These are phyloP conservation scores for Fusarium newnesense DNA, from an alignment of 2,329 filamentous ascomycete species.

Conservation along the genomic window DNA sequence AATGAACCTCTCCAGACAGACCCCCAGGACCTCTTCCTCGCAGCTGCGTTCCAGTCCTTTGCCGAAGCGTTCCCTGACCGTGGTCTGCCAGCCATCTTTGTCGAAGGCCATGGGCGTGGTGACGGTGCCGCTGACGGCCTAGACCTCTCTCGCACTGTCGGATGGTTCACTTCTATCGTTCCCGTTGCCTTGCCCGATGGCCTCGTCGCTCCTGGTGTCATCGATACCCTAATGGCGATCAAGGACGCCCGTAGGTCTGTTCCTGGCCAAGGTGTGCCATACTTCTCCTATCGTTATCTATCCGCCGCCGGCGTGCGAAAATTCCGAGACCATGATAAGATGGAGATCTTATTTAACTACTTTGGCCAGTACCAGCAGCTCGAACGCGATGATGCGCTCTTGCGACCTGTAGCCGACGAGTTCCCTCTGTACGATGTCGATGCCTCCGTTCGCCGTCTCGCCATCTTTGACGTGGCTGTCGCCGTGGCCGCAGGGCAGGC, in stretches of 20 bases:
- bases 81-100: background rate
- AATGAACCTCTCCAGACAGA: background rate
- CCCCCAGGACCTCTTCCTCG: background rate
- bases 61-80: background rate
- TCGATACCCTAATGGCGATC: background rate
- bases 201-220: background rate
- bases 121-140: background rate
- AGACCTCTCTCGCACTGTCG: background rate
- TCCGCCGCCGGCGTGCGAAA: background rate
- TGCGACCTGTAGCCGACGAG: background rate
- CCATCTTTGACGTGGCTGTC: background rate
- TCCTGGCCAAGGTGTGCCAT: background rate
- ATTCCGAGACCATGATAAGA: background rate
- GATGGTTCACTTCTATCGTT: slow-evolving; percentile 4
- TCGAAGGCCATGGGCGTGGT: background rate
- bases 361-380: background rate
- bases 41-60: background rate
- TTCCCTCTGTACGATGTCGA: background rate
- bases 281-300: background rate
- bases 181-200: background rate
- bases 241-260: background rate
- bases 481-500: background rate
- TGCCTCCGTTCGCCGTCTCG: background rate
- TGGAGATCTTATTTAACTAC: slow-evolving; percentile 1
- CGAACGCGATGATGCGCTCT: background rate